Percentiles rank a stretch among this genome's conserved stretches.
These are phyloP conservation scores for Verticillium isaacii DNA, from an alignment of 2,329 filamentous ascomycete genomes.

Conservation along the genomic window DNA sequence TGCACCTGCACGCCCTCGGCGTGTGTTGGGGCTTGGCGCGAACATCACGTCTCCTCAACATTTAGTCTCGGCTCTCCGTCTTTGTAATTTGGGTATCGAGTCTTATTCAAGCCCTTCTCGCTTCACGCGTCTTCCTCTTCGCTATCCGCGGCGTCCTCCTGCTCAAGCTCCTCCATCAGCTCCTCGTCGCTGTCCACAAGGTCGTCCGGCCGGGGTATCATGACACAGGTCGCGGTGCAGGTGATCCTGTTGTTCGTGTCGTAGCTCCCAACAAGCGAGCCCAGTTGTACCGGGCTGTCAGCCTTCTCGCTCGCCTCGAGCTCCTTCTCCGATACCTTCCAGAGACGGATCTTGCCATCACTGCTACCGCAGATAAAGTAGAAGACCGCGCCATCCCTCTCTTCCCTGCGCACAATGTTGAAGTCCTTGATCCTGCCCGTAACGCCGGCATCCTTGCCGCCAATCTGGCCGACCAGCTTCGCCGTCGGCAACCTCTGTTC, in stretches of 20 bases:
- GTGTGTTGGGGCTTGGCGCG: neutral
- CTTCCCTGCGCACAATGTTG: slow-evolving; percentile 49
- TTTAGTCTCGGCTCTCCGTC: neutral
- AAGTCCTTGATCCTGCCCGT: slow-evolving; percentile 84
- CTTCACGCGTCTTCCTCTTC: slow-evolving; percentile 26
- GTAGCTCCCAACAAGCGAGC: slow-evolving; percentile 68
- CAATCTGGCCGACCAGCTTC: slow-evolving; percentile 69
- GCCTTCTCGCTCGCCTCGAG: slow-evolving; percentile 22
- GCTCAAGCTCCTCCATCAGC: slow-evolving; percentile 36
- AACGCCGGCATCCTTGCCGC: slow-evolving; percentile 66
- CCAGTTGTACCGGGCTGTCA: slow-evolving; percentile 38
- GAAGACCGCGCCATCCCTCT: slow-evolving; percentile 32
- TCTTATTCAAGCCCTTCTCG: neutral
- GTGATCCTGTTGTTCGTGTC: slow-evolving; percentile 87
- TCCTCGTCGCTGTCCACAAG: slow-evolving; percentile 55
- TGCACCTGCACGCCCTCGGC: neutral
- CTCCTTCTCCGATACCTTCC: slow-evolving; percentile 51
- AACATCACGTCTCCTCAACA: neutral
- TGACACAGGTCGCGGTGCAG: slow-evolving; percentile 79
- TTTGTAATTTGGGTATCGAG: neutral
- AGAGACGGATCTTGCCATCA: slow-evolving; percentile 79
- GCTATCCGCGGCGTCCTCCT: slow-evolving; percentile 28
- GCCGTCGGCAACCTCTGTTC: slow-evolving; percentile 47
- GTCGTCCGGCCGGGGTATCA: slow-evolving; percentile 65
- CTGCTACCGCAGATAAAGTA: slow-evolving; percentile 74